Base-by-base conservation (phyloP, 2,329 filamentous ascomycete genomes). In the Fusarium concolor region DNA sequence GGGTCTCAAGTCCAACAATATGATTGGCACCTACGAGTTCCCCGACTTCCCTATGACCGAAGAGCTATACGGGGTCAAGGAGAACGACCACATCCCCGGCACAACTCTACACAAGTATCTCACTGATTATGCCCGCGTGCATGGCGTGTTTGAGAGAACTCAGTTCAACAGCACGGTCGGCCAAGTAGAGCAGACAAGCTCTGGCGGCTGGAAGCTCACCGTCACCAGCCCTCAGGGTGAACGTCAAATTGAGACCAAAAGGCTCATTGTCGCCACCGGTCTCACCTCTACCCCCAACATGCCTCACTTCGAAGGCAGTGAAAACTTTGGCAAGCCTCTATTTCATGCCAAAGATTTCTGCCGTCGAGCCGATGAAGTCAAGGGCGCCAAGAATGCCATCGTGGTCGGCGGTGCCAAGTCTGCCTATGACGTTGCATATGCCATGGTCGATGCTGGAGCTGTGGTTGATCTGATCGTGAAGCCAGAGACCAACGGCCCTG, bases 41-140 rank as follows among this genome's bases (percentile, higher is more conserved):
- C 84, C 83, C 7, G 89, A 90, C 62, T 89, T 88, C 56, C 87
- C 87, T 4, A 88, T 91, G 86, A 73, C 79, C 10, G 24, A 42
- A 4, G 76, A 77, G 20, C 78, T 79, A 2, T 86, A 83, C 63
- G 78, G 76, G 2, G 71, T 82, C 12, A 68, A 74, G 22, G 58
- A 68, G 4, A 62, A 62, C 8, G 22, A 72, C 11, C 78, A 82
- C 55, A 79, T 82, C n/a, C 77, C 80, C 0, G 80, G 74, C 0
- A 62, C 72, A 10, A 70, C 75, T 22, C 52, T 82, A 28, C 75
- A 81, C 39, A 60, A 67, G 3, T 81, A 82, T 58, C 72, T 82
- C 5, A 75, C 74, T 10, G 71, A 74, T 11, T 80, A 78, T 29
- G 78, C 79, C 2, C 42, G 68, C 50, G 76, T 83, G 10, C 88